These are phyloP conservation scores for Tylopilus intermedius DNA, from an alignment of 768 basidiomycete genomes.

Conservation along the genomic window DNA sequence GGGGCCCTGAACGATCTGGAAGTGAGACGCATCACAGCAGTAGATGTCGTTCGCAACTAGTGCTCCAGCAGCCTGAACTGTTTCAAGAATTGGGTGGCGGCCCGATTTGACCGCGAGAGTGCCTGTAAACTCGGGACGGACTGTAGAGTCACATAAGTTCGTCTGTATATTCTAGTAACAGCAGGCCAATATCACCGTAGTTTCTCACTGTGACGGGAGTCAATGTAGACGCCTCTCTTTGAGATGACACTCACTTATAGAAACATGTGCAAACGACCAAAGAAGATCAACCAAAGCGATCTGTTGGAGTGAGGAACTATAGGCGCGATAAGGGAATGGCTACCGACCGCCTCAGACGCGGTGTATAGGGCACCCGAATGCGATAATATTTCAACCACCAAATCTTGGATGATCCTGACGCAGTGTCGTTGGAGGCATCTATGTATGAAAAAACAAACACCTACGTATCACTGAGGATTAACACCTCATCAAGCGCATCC, in stretches of 20 bases:
- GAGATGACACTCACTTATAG: constrained; percentile 58
- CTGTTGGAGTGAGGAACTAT: constrained; percentile 33
- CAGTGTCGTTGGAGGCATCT: background rate
- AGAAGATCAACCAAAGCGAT: constrained; percentile 87
- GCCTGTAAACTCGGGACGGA: constrained; percentile 87
- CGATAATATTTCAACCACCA: constrained; percentile 64
- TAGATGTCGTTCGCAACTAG: constrained; percentile 90
- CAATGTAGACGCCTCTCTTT: background rate
- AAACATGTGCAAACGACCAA: constrained; percentile 79
- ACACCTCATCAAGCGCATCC: constrained; percentile 84
- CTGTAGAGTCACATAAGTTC: constrained; percentile 33
- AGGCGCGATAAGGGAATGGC: background rate
- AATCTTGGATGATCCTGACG: constrained; percentile 69
- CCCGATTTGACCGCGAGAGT: constrained; percentile 87
- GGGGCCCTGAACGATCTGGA: constrained; percentile 90
- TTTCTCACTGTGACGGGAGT: constrained; percentile 36
- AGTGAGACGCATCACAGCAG: constrained; percentile 75
- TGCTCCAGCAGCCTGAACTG: constrained; percentile 57
- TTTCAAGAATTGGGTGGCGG: constrained; percentile 84
- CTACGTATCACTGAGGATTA: constrained; percentile 80
- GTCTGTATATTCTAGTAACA: background rate
- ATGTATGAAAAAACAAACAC: constrained; percentile 4
- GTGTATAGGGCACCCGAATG: constrained; percentile 82
- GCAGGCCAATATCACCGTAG: constrained; percentile 35
- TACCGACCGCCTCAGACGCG: constrained; percentile 76